Evolutionary conservation across 495 filamentous ascomycete genomes (phyloP).

Genomic region (Penicillium waksmanii): DNA sequence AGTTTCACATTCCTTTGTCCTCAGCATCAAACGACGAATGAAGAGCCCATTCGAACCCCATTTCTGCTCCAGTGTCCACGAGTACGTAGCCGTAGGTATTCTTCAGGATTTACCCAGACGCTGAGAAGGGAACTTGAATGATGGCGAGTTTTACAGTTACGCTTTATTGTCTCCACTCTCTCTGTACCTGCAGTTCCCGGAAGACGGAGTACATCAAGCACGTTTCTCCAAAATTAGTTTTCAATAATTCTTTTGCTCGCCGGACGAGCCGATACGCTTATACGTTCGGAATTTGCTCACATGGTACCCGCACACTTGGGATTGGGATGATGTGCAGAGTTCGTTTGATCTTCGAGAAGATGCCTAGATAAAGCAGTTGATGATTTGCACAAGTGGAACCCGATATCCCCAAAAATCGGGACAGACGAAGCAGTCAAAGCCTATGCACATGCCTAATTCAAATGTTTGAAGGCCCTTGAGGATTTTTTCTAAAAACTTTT

Average conservation of each 20-base stretch:
- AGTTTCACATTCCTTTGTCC: no score
- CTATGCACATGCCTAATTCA: background rate
- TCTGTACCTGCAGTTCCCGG: background rate
- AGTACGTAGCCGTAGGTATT: no score
- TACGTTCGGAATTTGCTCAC: no score
- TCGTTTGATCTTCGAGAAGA: background rate
- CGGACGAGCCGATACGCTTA: background rate
- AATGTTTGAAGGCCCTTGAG: background rate
- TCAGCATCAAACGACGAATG: no score
- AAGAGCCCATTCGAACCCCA: no score
- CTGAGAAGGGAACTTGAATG: no score
- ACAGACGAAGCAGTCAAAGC: background rate
- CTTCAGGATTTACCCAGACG: no score
- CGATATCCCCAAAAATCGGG: background rate
- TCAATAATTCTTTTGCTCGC: background rate
- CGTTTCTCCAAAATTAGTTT: background rate
- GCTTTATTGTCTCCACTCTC: background rate
- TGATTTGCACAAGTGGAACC: constrained; percentile 4
- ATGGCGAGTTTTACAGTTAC: background rate
- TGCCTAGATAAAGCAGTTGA: background rate
- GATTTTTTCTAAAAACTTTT: background rate
- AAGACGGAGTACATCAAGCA: background rate
- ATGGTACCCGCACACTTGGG: no score
- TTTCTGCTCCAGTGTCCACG: no score
- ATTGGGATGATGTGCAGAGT: no score